These are phyloP conservation scores for Trametes pubescens DNA, from an alignment of 1,284 basidiomycete genomes.

Conservation along the genomic window DNA sequence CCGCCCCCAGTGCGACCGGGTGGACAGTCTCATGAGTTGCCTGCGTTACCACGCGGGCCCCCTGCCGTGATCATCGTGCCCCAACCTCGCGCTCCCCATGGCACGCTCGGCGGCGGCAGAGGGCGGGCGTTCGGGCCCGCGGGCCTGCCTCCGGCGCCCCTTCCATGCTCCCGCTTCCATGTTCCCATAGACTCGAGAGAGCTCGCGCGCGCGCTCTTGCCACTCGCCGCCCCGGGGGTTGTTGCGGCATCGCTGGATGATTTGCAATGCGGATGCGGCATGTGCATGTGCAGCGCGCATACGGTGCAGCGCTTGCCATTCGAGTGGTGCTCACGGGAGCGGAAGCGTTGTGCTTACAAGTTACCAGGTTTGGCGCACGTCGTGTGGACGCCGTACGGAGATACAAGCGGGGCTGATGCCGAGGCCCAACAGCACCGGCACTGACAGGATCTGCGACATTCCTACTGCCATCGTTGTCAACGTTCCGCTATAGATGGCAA, in stretches of 20 bases:
- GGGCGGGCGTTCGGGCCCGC: slow-evolving; percentile 7
- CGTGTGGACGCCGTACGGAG: neutral
- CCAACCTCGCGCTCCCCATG: neutral
- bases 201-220: neutral
- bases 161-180: neutral
- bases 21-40: neutral
- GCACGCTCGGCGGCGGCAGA: neutral
- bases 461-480: no score
- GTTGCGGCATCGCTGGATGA: neutral
- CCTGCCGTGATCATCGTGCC: neutral
- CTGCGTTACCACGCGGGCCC: neutral
- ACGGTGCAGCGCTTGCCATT: no score
- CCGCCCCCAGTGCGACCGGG: no score
- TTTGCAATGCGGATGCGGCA: no score
- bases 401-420: neutral
- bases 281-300: no score
- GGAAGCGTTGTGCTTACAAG: no score
- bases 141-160: slow-evolving; percentile 13
- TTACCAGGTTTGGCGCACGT: no score
- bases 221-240: neutral
- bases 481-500: no score
- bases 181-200: neutral
- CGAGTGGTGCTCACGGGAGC: no score
- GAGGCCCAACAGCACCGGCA: neutral
- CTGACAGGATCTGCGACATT: neutral